phyloP scores from a whole-genome alignment of 768 basidiomycete species.

The Hygrophorus russula region DNA sequence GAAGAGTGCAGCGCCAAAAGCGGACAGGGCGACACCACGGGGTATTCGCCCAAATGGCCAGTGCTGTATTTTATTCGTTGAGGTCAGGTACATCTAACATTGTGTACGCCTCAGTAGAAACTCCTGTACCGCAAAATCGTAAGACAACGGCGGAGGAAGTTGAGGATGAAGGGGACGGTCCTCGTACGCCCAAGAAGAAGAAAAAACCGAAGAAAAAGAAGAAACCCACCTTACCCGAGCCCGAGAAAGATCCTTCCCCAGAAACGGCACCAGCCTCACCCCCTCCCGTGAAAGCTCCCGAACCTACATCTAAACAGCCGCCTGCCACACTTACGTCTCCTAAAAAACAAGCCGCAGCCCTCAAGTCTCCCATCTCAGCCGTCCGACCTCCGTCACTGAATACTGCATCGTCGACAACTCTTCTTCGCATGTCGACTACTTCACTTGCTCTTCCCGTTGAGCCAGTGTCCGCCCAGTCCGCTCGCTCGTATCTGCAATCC shows the following conservation, averaged over 20 bases:
- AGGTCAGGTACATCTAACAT: not conserved
- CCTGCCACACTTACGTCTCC: slow-evolving; percentile 12
- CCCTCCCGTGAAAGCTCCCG: slow-evolving; percentile 10
- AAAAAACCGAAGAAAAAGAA: slow-evolving; percentile 71
- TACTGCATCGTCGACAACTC: slow-evolving; percentile 19
- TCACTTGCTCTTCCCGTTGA: slow-evolving; percentile 32
- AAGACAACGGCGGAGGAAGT: slow-evolving; percentile 60
- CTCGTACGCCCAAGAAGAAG: slow-evolving; percentile 41
- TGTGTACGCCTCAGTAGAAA: not conserved
- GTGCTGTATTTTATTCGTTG: not conserved
- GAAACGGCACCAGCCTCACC: slow-evolving; percentile 10
- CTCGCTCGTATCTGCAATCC: slow-evolving; percentile 53
- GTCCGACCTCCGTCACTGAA: slow-evolving; percentile 15
- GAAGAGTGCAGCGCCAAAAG: not conserved
- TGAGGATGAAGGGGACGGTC: slow-evolving; percentile 52
- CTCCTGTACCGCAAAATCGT: slow-evolving; percentile 18
- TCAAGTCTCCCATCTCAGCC: slow-evolving; percentile 10
- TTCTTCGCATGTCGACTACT: slow-evolving; percentile 15
- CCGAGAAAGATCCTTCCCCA: slow-evolving; percentile 11
- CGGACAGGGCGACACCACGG: not conserved
- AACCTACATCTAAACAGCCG: slow-evolving; percentile 9
- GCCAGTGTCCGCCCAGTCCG: slow-evolving; percentile 51
- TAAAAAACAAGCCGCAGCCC: slow-evolving; percentile 11
- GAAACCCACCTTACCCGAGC: slow-evolving; percentile 22
- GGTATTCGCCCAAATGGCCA: not conserved